A percentile compares a stretch with the other conserved stretches of the same genome.
These are phyloP conservation scores for Kwoniella shandongensis DNA, from an alignment of 768 basidiomycete genomes.

Conservation along the genomic window DNA sequence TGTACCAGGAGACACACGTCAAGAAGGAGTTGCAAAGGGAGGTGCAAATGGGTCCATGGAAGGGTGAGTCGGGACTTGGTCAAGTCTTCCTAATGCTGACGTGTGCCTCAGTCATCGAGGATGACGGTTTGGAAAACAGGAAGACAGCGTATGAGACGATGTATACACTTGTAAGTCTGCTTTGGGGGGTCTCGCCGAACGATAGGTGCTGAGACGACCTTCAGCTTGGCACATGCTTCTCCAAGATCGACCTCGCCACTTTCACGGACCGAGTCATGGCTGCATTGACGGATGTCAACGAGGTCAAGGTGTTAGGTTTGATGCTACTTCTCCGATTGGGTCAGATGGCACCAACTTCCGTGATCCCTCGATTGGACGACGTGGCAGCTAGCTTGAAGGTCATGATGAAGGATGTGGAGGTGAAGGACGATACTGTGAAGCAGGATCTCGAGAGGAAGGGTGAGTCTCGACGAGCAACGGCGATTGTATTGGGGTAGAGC, in stretches of 20 bases:
- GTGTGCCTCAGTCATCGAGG: slow-evolving; percentile 65
- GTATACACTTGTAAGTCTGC: slow-evolving; percentile 52
- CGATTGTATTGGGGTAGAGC: too few species aligned
- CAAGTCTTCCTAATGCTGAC: slow-evolving; percentile 1
- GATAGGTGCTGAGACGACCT: not conserved
- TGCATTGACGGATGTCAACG: slow-evolving; percentile 86
- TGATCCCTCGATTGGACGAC: slow-evolving; percentile 56
- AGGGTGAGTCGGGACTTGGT: slow-evolving; percentile 31
- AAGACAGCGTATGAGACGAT: slow-evolving; percentile 98
- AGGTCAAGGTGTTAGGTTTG: slow-evolving; percentile 94
- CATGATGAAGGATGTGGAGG: slow-evolving; percentile 76
- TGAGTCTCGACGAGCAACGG: slow-evolving; percentile 13
- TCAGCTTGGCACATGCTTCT: slow-evolving; percentile 66
- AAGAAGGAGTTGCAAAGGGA: slow-evolving; percentile 59
- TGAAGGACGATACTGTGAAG: slow-evolving; percentile 84
- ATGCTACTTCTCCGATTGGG: slow-evolving; percentile 92
- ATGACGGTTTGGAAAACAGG: slow-evolving; percentile 91
- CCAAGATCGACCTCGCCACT: slow-evolving; percentile 79
- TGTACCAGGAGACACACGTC: slow-evolving; percentile 82
- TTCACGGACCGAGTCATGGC: slow-evolving; percentile 78
- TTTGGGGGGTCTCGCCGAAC: not conserved
- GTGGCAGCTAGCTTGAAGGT: slow-evolving; percentile 74
- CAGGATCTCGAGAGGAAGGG: slow-evolving; percentile 86
- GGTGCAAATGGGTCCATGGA: slow-evolving; percentile 50
- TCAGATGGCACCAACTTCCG: slow-evolving; percentile 77